Evolutionary conservation across 257 asterid species (phyloP), one percentile per base, ranked within the genome.

Genomic region (Solanum gracilifrons): DNA sequence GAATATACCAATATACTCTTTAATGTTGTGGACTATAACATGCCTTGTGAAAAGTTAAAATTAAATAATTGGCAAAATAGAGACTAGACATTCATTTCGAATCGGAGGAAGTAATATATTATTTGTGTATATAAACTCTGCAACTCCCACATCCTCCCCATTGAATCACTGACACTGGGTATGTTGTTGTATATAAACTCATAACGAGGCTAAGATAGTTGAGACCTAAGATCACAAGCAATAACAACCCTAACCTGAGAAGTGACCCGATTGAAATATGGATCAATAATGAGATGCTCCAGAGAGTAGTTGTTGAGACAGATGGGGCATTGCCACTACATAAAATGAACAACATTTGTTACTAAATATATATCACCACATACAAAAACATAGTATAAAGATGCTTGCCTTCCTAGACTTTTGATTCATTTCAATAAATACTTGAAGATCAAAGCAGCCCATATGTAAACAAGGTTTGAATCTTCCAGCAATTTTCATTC

Each of bases 291-390:
- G 88, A 96, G 91, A 88, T 94, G 92, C 88, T 95, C 99, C 94
- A 95, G 91, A 75, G 95, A 92, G 87, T 93, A 97, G 89, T 97
- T 97, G 94, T 93, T 95, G 90, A 95, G 89, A 94, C 99, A 97
- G 88, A 93, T 88, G 87, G 98, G 98, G 69, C 98, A 97, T 88
- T 97, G 99, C 99, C 99, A 97, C 99, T 97, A 94, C 73, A 85
- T 73, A 88, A 85, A 80, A 43, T 39, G 23, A 88, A 89, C 21
- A 58, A 23, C 35, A 13, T 33, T 51, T 41, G 36, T 43, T 41
- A 85, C 39, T 82, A 85, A 85, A 62, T 35, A 89, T 62, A 48
- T n/a, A 48, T 23, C 29, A 62, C 69, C 69, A 9, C 69, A 62
- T 62, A 62, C 31, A 4, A 62, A 62, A 62, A 62, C 69, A 62